phyloP scores from a whole-genome alignment of 306 rosid species.

The Spatholobus suberectus region DNA sequence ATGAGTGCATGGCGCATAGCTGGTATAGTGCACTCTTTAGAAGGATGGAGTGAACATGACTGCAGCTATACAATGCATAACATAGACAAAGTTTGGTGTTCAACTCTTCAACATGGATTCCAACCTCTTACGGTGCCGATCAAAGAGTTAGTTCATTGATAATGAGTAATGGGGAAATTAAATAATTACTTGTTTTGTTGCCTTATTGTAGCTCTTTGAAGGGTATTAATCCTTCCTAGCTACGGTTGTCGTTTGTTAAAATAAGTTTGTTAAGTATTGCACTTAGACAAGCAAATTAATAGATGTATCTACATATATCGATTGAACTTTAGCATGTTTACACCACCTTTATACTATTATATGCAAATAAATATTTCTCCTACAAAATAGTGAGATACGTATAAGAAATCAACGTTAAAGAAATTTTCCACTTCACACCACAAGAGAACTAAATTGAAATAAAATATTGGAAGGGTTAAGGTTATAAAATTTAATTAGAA shows the following conservation, averaged over 20 bases:
- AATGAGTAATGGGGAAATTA: neutral
- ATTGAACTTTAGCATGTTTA: too few relatives aligned
- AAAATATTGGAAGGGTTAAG: too few relatives aligned
- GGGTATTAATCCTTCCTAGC: neutral
- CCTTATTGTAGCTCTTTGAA: neutral
- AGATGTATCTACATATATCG: neutral
- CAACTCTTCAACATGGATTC: constrained; percentile 75
- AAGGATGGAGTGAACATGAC: constrained; percentile 71
- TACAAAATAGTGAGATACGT: too few relatives aligned
- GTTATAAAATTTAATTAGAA: too few relatives aligned
- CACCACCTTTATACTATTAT: too few relatives aligned
- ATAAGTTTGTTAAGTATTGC: neutral
- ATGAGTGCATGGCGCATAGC: constrained; percentile 53
- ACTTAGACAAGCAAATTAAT: neutral
- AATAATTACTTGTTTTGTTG: neutral
- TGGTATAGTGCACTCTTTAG: constrained; percentile 69
- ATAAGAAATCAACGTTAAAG: too few relatives aligned
- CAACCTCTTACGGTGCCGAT: constrained; percentile 49
- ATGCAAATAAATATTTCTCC: too few relatives aligned
- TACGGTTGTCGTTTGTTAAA: neutral
- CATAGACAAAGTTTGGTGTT: constrained; percentile 63
- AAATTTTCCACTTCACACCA: too few relatives aligned
- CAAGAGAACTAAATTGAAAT: too few relatives aligned
- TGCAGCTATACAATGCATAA: constrained; percentile 53
- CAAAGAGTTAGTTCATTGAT: neutral